phyloP scores from a whole-genome alignment of 1,139 yeast genomes.

The Candida sanyaensis region DNA sequence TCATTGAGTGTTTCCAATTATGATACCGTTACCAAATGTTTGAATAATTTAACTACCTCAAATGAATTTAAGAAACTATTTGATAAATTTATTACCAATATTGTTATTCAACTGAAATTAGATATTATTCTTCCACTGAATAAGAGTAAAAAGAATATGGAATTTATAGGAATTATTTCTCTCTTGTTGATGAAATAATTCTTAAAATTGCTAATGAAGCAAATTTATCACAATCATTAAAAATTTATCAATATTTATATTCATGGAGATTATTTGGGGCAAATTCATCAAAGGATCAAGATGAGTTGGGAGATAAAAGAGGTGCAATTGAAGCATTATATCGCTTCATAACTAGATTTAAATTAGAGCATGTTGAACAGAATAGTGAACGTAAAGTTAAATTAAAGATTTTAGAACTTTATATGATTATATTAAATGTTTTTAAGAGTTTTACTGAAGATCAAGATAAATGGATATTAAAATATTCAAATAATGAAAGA shows the following conservation, averaged over 20 bases:
- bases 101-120: constrained; percentile 24
- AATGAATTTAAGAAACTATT: constrained; percentile 18
- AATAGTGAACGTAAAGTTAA: constrained; percentile 33
- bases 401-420: constrained; percentile 43
- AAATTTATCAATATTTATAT: constrained; percentile 54
- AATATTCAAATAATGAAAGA: constrained; percentile 20
- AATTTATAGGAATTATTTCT: constrained; percentile 29
- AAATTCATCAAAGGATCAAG: constrained; percentile 2
- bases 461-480: constrained; percentile 60
- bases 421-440: constrained; percentile 51
- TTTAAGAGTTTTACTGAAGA: constrained; percentile 44
- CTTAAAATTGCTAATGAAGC: constrained; percentile 40
- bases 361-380: constrained; percentile 18
- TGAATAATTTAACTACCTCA: constrained; percentile 21
- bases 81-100: constrained; percentile 25
- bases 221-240: constrained; percentile 38
- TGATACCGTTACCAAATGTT: constrained; percentile 27
- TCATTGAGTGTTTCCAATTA: constrained; percentile 28
- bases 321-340: constrained; percentile 61
- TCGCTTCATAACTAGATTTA: constrained; percentile 48
- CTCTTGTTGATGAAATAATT: constrained; percentile 41
- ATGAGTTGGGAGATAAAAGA: constrained; percentile 40
- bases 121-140: constrained; percentile 25
- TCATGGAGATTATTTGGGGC: constrained; percentile 52
- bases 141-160: constrained; percentile 8